A percentile compares a stretch with the other conserved stretches of the same genome.
These are phyloP conservation scores for Pyrenopolyporus hunteri DNA, from an alignment of 495 filamentous ascomycete species.

Conservation along the genomic window DNA sequence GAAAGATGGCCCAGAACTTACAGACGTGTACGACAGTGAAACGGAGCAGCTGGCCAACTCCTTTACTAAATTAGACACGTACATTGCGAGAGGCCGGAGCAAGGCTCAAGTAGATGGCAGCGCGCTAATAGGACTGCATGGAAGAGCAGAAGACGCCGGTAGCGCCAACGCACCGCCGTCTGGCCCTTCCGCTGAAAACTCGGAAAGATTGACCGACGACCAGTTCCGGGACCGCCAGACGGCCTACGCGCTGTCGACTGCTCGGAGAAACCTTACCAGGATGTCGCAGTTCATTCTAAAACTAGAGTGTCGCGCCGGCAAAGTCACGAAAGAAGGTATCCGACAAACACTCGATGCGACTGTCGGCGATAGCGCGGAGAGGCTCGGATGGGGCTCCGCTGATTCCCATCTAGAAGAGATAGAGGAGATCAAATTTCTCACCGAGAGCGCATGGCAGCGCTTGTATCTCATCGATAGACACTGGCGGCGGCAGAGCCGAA, in stretches of 20 bases:
- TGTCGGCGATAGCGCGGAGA: conserved; percentile 14
- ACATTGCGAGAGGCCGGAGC: background rate
- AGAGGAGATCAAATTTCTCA: conserved; percentile 31
- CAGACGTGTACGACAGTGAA: conserved; percentile 17
- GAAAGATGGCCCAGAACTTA: conserved; percentile 13
- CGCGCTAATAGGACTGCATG: background rate
- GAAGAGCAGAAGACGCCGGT: background rate
- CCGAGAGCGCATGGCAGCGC: conserved; percentile 23
- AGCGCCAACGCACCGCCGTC: background rate
- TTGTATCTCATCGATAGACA: conserved; percentile 38
- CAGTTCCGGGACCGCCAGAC: conserved; percentile 22
- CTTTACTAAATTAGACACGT: background rate
- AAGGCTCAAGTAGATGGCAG: background rate
- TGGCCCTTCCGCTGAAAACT: background rate
- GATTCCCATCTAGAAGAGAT: conserved; percentile 22
- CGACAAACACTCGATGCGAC: conserved; percentile 39
- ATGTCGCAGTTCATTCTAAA: conserved; percentile 40
- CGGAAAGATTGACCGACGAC: conserved; percentile 14
- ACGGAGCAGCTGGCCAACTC: background rate
- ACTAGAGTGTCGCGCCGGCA: conserved; percentile 37
- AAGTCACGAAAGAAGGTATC: conserved; percentile 37
- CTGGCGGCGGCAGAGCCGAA: conserved; percentile 19
- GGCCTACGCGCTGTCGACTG: conserved; percentile 19
- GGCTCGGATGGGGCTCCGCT: too few species aligned
- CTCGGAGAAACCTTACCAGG: conserved; percentile 31